Evolutionary conservation across 2,329 filamentous ascomycete species (phyloP).

Genomic region (Periconia macrospinosa): DNA sequence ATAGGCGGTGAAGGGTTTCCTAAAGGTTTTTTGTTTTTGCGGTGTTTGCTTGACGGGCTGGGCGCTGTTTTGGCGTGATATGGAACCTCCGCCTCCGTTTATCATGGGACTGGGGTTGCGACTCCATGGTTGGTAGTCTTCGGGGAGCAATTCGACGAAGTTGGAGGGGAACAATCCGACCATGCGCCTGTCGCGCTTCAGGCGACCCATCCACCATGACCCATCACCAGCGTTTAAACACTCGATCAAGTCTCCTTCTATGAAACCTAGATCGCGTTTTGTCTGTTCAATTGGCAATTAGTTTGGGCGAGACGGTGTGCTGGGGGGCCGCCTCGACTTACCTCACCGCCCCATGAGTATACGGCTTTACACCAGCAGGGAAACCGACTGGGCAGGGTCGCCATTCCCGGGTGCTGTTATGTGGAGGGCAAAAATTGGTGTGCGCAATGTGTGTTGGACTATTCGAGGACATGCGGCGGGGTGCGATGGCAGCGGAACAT

Average conservation of each 20-base stretch:
- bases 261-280: slow-evolving; percentile 92
- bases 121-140: slow-evolving; percentile 78
- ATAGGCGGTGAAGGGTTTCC: slow-evolving; percentile 69
- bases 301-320: slow-evolving; percentile 12
- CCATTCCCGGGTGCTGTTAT: slow-evolving; percentile 40
- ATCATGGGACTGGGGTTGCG: slow-evolving; percentile 56
- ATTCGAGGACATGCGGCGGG: background rate
- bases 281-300: slow-evolving; percentile 53
- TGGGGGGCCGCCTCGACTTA: slow-evolving; percentile 20
- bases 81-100: slow-evolving; percentile 42
- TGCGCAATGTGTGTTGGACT: background rate
- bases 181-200: slow-evolving; percentile 86
- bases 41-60: slow-evolving; percentile 51
- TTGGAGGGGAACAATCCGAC: slow-evolving; percentile 96
- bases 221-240: slow-evolving; percentile 97
- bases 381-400: slow-evolving; percentile 71
- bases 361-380: slow-evolving; percentile 90
- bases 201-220: slow-evolving; percentile 95
- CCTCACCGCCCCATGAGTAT: slow-evolving; percentile 90
- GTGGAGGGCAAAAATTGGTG: background rate
- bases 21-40: slow-evolving; percentile 58
- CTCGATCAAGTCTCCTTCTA: slow-evolving; percentile 97
- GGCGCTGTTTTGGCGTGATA: slow-evolving; percentile 55
- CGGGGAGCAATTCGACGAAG: slow-evolving; percentile 87
- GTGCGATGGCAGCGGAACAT: background rate